phyloP scores from a whole-genome alignment of 1,284 basidiomycete species.

The Apiotrichum montevideense region DNA sequence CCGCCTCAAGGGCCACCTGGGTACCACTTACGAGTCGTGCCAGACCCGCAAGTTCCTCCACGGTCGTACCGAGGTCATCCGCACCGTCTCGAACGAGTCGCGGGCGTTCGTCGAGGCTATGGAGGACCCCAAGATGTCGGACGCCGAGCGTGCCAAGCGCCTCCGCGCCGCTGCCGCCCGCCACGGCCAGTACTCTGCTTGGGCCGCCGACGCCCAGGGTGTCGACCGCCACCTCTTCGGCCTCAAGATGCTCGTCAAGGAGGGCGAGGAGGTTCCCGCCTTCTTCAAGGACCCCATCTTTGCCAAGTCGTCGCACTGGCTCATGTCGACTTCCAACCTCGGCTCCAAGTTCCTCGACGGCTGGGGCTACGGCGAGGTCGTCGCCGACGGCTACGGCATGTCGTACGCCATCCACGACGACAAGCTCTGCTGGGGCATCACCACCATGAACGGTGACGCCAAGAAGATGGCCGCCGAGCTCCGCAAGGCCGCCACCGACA shows the following conservation, averaged over 20 bases:
- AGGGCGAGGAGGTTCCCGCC: slow-evolving; percentile 68
- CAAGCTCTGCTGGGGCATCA: slow-evolving; percentile 88
- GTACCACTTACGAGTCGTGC: slow-evolving; percentile 85
- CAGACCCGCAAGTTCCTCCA: slow-evolving; percentile 90
- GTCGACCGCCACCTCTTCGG: slow-evolving; percentile 96
- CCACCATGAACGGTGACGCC: slow-evolving; percentile 64
- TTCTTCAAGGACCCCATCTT: slow-evolving; percentile 76
- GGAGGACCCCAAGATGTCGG: slow-evolving; percentile 57
- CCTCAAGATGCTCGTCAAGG: slow-evolving; percentile 71
- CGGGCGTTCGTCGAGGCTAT: slow-evolving; percentile 84
- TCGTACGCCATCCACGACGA: slow-evolving; percentile 86
- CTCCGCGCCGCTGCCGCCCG: slow-evolving; percentile 74
- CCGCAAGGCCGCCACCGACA: slow-evolving; percentile 71
- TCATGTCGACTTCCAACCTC: slow-evolving; percentile 84
- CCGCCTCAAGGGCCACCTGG: slow-evolving; percentile 72
- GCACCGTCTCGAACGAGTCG: slow-evolving; percentile 74
- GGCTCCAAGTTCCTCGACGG: slow-evolving; percentile 78
- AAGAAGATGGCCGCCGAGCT: slow-evolving; percentile 62
- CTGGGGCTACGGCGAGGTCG: slow-evolving; percentile 97
- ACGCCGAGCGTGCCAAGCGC: slow-evolving; percentile 59
- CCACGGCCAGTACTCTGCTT: slow-evolving; percentile 79
- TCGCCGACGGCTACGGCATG: slow-evolving; percentile 86
- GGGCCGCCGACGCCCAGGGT: slow-evolving; percentile 90
- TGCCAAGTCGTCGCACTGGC: slow-evolving; percentile 73
- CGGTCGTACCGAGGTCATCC: slow-evolving; percentile 92